These are phyloP conservation scores for Fusarium udum DNA, from an alignment of 2,329 filamentous ascomycete species.

Conservation along the genomic window DNA sequence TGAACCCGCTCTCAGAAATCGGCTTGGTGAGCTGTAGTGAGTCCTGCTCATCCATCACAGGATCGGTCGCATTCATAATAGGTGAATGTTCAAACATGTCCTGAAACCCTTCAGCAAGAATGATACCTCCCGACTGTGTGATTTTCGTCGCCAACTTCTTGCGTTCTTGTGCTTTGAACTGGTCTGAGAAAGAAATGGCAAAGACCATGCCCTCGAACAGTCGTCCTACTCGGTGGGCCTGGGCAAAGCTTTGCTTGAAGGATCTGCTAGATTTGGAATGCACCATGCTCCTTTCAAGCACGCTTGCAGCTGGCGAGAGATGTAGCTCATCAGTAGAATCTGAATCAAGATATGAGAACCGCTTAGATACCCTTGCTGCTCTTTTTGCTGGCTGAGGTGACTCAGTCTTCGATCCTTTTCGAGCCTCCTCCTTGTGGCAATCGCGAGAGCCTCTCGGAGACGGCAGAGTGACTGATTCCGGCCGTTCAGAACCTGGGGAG, in stretches of 20 bases:
- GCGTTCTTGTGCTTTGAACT: conserved; percentile 53
- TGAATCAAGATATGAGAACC: conserved; percentile 47
- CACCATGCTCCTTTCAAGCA: conserved; percentile 51
- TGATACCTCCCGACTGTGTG: conserved; percentile 72
- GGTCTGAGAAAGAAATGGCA: conserved; percentile 76
- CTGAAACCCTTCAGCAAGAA: conserved; percentile 81
- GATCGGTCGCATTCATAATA: conserved; percentile 48
- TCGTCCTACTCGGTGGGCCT: conserved; percentile 39
- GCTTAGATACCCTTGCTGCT: conserved; percentile 34
- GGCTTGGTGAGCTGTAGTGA: conserved; percentile 63
- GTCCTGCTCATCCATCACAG: conserved; percentile 44
- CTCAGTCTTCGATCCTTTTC: conserved; percentile 34
- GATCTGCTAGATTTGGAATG: conserved; percentile 42
- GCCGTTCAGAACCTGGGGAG: conserved; percentile 40
- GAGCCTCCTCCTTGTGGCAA: conserved; percentile 28
- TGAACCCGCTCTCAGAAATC: conserved; percentile 73
- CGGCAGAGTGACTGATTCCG: conserved; percentile 33
- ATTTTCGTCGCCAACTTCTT: conserved; percentile 69
- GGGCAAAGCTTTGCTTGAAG: conserved; percentile 42
- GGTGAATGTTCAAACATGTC: conserved; percentile 72
- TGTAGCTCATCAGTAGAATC: conserved; percentile 61
- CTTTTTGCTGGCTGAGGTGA: conserved; percentile 43
- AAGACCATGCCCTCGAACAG: conserved; percentile 88
- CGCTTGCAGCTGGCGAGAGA: conserved; percentile 49
- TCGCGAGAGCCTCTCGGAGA: conserved; percentile 38